A percentile compares a stretch with the other conserved stretches of the same genome.
These are phyloP conservation scores for Yarrowia bubula DNA, from an alignment of 805 yeast species.

Conservation along the genomic window DNA sequence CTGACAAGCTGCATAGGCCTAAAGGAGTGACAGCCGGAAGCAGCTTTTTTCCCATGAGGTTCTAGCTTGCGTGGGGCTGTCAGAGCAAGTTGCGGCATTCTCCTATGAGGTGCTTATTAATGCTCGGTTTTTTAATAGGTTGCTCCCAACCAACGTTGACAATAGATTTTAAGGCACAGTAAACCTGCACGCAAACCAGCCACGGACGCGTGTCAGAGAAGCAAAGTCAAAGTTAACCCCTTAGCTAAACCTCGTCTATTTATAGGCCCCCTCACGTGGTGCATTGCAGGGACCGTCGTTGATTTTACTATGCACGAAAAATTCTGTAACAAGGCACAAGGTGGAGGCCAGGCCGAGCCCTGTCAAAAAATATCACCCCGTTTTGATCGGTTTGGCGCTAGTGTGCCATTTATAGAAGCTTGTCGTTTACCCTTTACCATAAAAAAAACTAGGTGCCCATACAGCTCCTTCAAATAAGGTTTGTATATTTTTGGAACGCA, in stretches of 20 bases:
- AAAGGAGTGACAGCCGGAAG: no score
- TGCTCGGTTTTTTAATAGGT: neutral
- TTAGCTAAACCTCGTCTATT: conserved; percentile 8
- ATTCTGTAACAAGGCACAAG: no score
- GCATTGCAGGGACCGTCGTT: conserved; percentile 16
- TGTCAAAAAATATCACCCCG: neutral
- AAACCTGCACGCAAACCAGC: conserved; percentile 13
- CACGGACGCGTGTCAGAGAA: conserved; percentile 19
- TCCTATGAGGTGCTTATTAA: neutral
- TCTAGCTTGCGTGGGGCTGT: no score
- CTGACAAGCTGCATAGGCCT: no score
- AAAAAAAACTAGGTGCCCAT: conserved; percentile 1
- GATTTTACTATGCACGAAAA: neutral
- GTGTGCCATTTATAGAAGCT: neutral
- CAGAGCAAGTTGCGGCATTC: neutral
- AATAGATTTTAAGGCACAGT: neutral
- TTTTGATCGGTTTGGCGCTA: neutral
- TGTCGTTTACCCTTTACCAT: neutral
- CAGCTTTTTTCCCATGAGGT: no score
- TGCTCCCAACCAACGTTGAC: neutral
- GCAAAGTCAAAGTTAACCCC: conserved; percentile 21
- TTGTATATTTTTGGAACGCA: conserved; percentile 23
- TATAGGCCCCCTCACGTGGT: conserved; percentile 23
- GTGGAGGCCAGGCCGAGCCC: no score
- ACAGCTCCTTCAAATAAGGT: conserved; percentile 2